phyloP scores from a whole-genome alignment of 1,139 yeast species.

The Yamadazyma conglobata region DNA sequence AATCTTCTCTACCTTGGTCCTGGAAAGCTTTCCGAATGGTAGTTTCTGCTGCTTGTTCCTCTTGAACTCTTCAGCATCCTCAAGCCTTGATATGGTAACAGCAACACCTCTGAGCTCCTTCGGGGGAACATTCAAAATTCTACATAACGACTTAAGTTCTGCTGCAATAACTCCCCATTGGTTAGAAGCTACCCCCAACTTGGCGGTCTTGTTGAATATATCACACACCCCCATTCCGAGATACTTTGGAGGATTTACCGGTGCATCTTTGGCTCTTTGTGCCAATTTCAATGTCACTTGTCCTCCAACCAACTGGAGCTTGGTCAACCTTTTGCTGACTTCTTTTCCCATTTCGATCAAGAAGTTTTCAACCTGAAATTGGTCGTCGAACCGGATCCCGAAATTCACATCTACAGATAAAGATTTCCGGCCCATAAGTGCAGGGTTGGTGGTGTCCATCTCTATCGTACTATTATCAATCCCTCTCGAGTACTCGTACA shows the following conservation, averaged over 20 bases:
- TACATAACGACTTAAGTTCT: slow-evolving; percentile 55
- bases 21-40: slow-evolving; percentile 23
- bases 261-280: slow-evolving; percentile 61
- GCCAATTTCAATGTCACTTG: slow-evolving; percentile 63
- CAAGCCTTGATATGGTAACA: slow-evolving; percentile 58
- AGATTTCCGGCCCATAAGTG: slow-evolving; percentile 57
- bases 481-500: slow-evolving; percentile 63
- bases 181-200: slow-evolving; percentile 62
- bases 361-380: slow-evolving; percentile 62
- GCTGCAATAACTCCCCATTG: slow-evolving; percentile 60
- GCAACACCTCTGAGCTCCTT: slow-evolving; percentile 77
- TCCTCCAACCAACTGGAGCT: slow-evolving; percentile 51
- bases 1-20: slow-evolving; percentile 2
- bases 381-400: slow-evolving; percentile 73
- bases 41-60: slow-evolving; percentile 39
- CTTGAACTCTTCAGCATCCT: slow-evolving; percentile 30
- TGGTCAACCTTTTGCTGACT: slow-evolving; percentile 48
- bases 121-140: slow-evolving; percentile 59
- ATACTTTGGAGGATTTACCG: slow-evolving; percentile 70
- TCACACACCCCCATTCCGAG: slow-evolving; percentile 85
- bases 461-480: slow-evolving; percentile 59
- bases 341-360: slow-evolving; percentile 58
- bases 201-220: slow-evolving; percentile 53
- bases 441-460: slow-evolving; percentile 40
- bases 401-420: slow-evolving; percentile 88